phyloP scores from a whole-genome alignment of 306 rosid species.

The Quercus engelmannii region DNA sequence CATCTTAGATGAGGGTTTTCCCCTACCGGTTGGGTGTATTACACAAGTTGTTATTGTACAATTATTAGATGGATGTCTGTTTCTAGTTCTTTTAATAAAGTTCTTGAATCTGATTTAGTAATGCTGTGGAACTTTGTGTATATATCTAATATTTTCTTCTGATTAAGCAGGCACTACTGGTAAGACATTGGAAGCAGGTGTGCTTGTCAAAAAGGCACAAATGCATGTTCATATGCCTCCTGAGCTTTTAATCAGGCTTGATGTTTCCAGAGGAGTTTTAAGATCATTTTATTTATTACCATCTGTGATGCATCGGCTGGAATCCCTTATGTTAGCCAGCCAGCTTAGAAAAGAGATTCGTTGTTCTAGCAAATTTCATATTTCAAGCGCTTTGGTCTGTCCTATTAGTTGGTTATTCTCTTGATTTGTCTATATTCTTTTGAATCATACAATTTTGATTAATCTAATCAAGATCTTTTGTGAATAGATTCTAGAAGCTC shows the following conservation, averaged over 20 bases:
- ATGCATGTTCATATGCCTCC: constrained; percentile 81
- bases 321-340: constrained; percentile 80
- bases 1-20: neutral
- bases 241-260: constrained; percentile 63
- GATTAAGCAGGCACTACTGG: constrained; percentile 35
- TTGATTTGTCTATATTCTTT: constrained; percentile 3
- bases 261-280: constrained; percentile 52
- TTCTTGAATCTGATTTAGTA: neutral
- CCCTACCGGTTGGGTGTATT: neutral
- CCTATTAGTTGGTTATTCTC: constrained; percentile 9
- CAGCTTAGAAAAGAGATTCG: constrained; percentile 81
- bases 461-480: constrained; percentile 14
- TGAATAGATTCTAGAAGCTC: constrained; percentile 79
- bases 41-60: neutral
- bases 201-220: constrained; percentile 38
- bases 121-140: constrained; percentile 4
- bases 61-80: neutral
- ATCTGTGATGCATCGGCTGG: constrained; percentile 78
- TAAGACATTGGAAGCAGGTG: constrained; percentile 37
- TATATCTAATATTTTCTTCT: constrained; percentile 17
- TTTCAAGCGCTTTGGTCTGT: constrained; percentile 71
- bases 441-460: constrained; percentile 6
- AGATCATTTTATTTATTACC: constrained; percentile 83
- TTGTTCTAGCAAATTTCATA: constrained; percentile 34
- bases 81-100: neutral